Evolutionary conservation across 306 rosid species (phyloP).

Genomic region (Benincasa hispida): DNA sequence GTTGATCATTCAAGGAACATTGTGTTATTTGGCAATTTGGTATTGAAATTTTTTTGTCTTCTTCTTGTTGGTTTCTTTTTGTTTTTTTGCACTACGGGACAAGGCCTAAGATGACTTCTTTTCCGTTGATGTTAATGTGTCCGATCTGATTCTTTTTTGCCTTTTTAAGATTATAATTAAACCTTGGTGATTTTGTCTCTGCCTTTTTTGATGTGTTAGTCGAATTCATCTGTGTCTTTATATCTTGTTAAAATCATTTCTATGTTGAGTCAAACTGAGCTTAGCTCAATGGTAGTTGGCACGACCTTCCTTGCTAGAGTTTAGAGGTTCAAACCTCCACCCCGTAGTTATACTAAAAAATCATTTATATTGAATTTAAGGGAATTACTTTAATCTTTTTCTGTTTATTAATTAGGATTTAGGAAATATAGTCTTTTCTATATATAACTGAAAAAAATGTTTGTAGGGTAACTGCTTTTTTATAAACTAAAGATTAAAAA

Average conservation of each 20-base stretch:
- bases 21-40: conserved; percentile 36
- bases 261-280: no score
- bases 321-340: no score
- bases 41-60: conserved; percentile 7
- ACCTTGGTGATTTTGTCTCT: background rate
- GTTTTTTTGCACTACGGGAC: background rate
- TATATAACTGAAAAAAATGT: background rate
- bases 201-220: background rate
- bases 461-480: background rate
- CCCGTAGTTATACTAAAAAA: no score
- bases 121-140: background rate
- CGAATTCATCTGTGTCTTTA: background rate
- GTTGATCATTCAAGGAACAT: conserved; percentile 73
- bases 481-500: no score
- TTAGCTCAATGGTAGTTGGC: no score
- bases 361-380: background rate
- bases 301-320: no score
- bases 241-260: background rate
- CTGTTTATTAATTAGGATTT: background rate
- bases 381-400: background rate
- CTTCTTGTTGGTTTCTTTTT: background rate
- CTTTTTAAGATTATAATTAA: background rate
- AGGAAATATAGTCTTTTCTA: background rate
- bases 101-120: background rate
- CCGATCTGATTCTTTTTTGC: background rate